phyloP scores from a whole-genome alignment of 2,329 filamentous ascomycete species.

The Purpureocillium lavendulum region DNA sequence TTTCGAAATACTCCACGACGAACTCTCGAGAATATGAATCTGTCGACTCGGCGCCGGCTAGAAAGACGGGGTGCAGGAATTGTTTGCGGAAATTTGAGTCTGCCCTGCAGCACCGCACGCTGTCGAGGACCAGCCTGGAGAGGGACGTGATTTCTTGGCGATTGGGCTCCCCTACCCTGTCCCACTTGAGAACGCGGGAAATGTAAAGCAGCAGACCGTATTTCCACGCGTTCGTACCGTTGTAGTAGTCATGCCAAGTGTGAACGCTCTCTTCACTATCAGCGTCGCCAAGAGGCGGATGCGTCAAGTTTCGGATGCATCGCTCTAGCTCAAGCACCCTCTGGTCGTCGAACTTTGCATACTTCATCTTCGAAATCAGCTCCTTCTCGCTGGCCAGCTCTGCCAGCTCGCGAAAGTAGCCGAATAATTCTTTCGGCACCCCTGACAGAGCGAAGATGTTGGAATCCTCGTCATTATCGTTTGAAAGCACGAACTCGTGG shows the following conservation, averaged over 20 bases:
- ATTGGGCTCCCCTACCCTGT: background rate
- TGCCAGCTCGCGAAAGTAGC: conserved; percentile 4
- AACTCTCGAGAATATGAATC: conserved; percentile 5
- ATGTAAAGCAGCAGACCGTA: conserved; percentile 6
- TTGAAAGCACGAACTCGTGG: conserved; percentile 4
- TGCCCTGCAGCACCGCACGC: conserved; percentile 4
- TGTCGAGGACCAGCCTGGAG: conserved; percentile 2
- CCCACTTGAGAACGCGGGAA: conserved; percentile 4
- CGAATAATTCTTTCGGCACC: conserved; percentile 5
- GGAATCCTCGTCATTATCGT: conserved; percentile 1
- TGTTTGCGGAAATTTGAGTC: conserved; percentile 4
- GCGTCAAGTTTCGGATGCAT: conserved; percentile 2
- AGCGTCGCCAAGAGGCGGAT: background rate
- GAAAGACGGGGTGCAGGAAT: conserved; percentile 3
- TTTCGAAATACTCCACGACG: conserved; percentile 4
- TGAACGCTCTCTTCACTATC: conserved; percentile 5
- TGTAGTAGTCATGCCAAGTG: conserved; percentile 2
- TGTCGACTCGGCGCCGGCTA: conserved; percentile 2
- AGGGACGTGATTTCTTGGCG: conserved; percentile 1
- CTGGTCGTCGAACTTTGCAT: conserved; percentile 4
- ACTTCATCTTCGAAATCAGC: conserved; percentile 4
- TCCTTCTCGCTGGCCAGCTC: conserved; percentile 5
- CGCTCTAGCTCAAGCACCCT: conserved; percentile 5
- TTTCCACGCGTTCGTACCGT: conserved; percentile 5
- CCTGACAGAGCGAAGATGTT: conserved; percentile 4